phyloP scores from a whole-genome alignment of 1,284 basidiomycete genomes.

The Leucoagaricus sp. region DNA sequence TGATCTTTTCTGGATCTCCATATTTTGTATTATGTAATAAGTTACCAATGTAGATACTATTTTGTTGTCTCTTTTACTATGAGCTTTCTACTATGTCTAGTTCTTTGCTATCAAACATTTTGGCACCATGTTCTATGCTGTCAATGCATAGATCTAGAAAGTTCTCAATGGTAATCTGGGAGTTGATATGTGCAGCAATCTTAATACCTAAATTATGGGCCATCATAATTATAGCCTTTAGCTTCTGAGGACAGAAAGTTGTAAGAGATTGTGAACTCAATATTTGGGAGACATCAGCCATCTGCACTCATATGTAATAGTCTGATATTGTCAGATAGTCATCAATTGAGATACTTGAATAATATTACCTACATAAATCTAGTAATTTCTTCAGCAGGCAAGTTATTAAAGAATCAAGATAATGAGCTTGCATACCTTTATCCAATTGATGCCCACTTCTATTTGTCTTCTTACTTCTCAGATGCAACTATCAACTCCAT shows the following conservation, averaged over 20 bases:
- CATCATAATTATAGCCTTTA: slow-evolving; percentile 51
- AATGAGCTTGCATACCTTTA: slow-evolving; percentile 43
- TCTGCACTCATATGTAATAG: slow-evolving; percentile 50
- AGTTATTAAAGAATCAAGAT: slow-evolving; percentile 6
- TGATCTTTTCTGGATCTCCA: slow-evolving; percentile 19
- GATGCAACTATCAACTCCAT: slow-evolving; percentile 58
- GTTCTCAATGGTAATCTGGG: slow-evolving; percentile 35
- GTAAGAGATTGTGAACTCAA: slow-evolving; percentile 35
- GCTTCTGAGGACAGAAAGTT: slow-evolving; percentile 50
- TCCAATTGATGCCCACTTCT: slow-evolving; percentile 70
- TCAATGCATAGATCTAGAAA: slow-evolving; percentile 28
- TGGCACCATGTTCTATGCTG: slow-evolving; percentile 34
- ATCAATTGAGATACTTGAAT: neutral
- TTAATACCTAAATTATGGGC: slow-evolving; percentile 56
- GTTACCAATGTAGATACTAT: slow-evolving; percentile 65
- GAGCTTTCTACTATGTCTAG: slow-evolving; percentile 22
- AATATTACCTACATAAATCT: slow-evolving; percentile 54
- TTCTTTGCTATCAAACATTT: slow-evolving; percentile 23
- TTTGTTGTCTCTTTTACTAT: slow-evolving; percentile 31
- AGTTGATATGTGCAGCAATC: slow-evolving; percentile 59
- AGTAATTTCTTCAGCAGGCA: neutral
- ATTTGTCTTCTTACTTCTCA: slow-evolving; percentile 62
- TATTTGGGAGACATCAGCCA: slow-evolving; percentile 40
- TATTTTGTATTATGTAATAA: slow-evolving; percentile 36
- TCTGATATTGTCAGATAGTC: slow-evolving; percentile 34